Evolutionary conservation across 2,329 filamentous ascomycete genomes (phyloP), one percentile per base, ranked within the genome.

Genomic region (Chrysosporium keratinophilum): DNA sequence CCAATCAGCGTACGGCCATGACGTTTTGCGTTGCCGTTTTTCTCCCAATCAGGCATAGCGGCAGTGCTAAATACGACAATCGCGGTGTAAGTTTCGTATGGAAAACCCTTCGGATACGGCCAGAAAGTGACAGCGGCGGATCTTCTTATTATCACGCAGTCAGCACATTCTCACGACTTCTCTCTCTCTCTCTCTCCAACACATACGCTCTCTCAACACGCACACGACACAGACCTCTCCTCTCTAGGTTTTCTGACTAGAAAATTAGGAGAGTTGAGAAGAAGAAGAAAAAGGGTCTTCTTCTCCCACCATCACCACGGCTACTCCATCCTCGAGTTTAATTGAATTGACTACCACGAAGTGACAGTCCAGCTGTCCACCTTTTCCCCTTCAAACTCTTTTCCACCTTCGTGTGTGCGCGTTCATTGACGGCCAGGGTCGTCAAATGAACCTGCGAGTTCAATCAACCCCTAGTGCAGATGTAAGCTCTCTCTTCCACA

Each of bases 381-480:
- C 20, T 35, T 17, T 46, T 11, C 19, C 33, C 19, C 6, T 45
- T 23, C 50, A 45, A 37, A 4, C 19, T 19, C 15, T 37, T 43
- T 40, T 52, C 14, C 19, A 23, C 31, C 19, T 39, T 19, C 40
- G 2, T 31, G 17, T 50, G 40, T 52, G 50, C 50, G 50, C 50
- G 50, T 52, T 88, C 78, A 85, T 94, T 93, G 88, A 78, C 87
- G 87, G 83, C 84, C 68, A 58, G 63, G 70, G 85, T 88, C 90
- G 88, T 94, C 88, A 91, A 88, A 95, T 95, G 90, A 95, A 93
- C 88, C 88, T 96, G 90, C 88, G 90, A 76, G 76, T 74, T 73
- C 69, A 74, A 76, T 69, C 68, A 75, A 71, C 73, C 73, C 44
- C 51, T 11, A 79, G 76, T 76, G 77, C 78, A 71, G 76, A 76